phyloP scores from a whole-genome alignment of 2,329 filamentous ascomycete genomes.

The Elsinoe ampelina region DNA sequence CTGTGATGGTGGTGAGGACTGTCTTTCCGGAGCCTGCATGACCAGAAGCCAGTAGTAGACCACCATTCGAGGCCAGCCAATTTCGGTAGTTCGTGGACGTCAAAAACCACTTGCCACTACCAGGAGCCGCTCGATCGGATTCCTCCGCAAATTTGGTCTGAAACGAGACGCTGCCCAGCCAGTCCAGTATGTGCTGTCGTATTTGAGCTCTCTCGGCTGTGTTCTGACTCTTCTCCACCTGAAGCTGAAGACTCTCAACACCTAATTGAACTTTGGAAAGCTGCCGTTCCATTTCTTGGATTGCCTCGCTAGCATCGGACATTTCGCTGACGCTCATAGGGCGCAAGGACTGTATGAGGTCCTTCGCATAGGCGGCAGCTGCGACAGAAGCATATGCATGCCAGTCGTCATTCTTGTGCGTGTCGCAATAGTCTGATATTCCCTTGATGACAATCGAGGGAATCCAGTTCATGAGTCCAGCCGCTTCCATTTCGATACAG shows the following conservation, averaged over 20 bases:
- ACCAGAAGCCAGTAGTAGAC: not conserved
- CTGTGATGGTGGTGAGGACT: not conserved
- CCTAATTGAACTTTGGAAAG: not conserved
- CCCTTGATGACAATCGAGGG: conserved; percentile 21
- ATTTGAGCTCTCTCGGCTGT: not conserved
- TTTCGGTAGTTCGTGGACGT: not conserved
- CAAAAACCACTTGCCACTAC: not conserved
- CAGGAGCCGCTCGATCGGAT: not conserved
- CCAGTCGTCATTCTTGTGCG: conserved; percentile 21
- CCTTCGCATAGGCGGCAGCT: conserved; percentile 20
- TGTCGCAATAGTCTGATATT: conserved; percentile 21
- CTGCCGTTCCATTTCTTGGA: not conserved
- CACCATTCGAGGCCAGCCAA: not conserved
- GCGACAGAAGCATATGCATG: conserved; percentile 19
- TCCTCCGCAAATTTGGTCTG: not conserved
- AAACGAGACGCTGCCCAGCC: not conserved
- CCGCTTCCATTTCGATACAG: conserved; percentile 18
- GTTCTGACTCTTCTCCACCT: not conserved
- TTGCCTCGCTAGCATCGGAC: not conserved
- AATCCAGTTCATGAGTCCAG: conserved; percentile 9
- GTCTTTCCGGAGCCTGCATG: not conserved
- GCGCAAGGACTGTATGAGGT: conserved; percentile 12
- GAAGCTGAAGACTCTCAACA: not conserved
- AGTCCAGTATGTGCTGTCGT: not conserved
- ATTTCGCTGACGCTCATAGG: not conserved